Evolutionary conservation across 2,329 filamentous ascomycete genomes (phyloP).

Genomic region (Samsoniella hepiali): DNA sequence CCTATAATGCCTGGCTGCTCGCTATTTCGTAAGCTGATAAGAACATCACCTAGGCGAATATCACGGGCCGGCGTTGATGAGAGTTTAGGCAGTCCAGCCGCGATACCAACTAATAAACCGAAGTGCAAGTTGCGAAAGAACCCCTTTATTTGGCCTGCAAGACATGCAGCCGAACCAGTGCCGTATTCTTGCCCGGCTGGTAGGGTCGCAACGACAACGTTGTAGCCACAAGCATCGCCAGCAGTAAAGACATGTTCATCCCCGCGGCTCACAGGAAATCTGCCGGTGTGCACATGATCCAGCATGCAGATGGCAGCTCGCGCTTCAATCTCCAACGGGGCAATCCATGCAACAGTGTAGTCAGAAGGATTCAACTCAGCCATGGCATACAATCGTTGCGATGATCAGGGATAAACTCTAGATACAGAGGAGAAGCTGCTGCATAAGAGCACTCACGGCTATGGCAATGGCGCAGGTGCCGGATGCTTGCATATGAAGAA

Average conservation of each 20-base stretch:
- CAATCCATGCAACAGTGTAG: slow-evolving; percentile 32
- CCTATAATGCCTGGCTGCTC: slow-evolving; percentile 29
- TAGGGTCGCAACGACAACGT: slow-evolving; percentile 34
- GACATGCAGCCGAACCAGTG: slow-evolving; percentile 28
- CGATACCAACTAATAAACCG: slow-evolving; percentile 35
- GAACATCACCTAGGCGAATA: slow-evolving; percentile 37
- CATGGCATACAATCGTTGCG: slow-evolving; percentile 1
- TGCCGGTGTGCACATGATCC: slow-evolving; percentile 31
- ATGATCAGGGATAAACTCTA: no score
- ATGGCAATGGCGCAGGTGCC: no score
- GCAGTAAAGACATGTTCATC: slow-evolving; percentile 36
- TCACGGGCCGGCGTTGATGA: slow-evolving; percentile 26
- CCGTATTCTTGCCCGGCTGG: slow-evolving; percentile 33
- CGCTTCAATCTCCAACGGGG: slow-evolving; percentile 30
- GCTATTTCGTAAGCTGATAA: slow-evolving; percentile 29
- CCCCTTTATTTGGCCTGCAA: slow-evolving; percentile 33
- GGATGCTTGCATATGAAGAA: no score
- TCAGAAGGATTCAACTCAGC: slow-evolving; percentile 17
- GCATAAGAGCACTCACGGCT: no score
- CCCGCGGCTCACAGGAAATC: slow-evolving; percentile 30
- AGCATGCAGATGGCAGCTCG: slow-evolving; percentile 34
- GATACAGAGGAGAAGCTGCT: no score
- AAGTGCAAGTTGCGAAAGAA: slow-evolving; percentile 36
- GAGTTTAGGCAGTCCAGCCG: slow-evolving; percentile 32
- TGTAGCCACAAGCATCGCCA: slow-evolving; percentile 35